Conservation (phyloP, 2,329 filamentous ascomycete species). For the Fusarium sp. region DNA sequence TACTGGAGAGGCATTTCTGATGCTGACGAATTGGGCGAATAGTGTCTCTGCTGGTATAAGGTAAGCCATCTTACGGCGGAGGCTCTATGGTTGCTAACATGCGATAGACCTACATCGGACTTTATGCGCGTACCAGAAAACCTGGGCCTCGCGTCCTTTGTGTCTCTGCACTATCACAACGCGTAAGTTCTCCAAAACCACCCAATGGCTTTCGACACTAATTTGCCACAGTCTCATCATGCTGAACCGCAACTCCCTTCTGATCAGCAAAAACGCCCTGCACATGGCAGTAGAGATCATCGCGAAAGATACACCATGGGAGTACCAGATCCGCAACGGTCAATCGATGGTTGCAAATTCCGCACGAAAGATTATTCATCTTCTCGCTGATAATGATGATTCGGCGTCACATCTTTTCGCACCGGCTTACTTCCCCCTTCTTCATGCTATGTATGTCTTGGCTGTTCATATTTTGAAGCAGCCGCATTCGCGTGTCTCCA, state of each 20-base stretch:
- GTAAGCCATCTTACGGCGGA: accelerated
- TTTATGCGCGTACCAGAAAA: not conserved
- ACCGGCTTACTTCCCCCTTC: not conserved
- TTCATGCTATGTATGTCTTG: conserved; percentile 1
- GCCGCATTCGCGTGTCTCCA: not conserved
- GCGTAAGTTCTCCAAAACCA: not conserved
- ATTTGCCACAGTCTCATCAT: not conserved
- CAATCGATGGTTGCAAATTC: conserved; percentile 10
- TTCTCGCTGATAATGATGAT: not conserved
- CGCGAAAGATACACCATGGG: not conserved
- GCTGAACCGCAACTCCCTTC: not conserved
- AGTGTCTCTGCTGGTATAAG: not conserved
- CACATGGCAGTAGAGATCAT: conserved; percentile 8
- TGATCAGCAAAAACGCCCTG: not conserved
- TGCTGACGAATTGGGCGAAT: not conserved
- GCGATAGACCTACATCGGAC: not conserved
- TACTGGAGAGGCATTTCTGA: not conserved
- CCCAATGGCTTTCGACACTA: accelerated
- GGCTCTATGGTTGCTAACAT: accelerated
- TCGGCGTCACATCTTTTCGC: not conserved
- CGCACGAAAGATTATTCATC: not conserved
- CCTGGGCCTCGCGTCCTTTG: not conserved
- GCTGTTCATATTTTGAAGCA: conserved; percentile 2
- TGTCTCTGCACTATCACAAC: not conserved
- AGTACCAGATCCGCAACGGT: not conserved